Percentiles rank a stretch among this genome's conserved stretches.
These are phyloP conservation scores for Cryptococcus sp. DNA, from an alignment of 1,284 basidiomycete genomes.

Conservation along the genomic window DNA sequence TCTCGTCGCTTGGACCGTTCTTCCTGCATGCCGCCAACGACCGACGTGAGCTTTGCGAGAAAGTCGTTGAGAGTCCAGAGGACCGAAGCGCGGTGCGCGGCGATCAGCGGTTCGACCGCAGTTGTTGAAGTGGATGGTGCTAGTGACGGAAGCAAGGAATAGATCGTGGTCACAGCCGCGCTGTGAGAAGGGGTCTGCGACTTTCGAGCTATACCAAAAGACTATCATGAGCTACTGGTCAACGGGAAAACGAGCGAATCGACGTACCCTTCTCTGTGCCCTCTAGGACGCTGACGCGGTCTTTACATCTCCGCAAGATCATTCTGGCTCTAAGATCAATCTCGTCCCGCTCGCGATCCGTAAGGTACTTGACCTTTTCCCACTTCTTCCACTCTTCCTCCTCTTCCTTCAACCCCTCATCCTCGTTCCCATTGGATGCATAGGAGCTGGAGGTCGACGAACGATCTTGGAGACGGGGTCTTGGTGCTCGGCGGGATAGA, in stretches of 20 bases:
- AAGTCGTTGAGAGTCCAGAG: slow-evolving; percentile 56
- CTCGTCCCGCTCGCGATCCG: slow-evolving; percentile 60
- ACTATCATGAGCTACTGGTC: not conserved
- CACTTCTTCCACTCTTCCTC: slow-evolving; percentile 37
- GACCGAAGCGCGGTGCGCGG: slow-evolving; percentile 57
- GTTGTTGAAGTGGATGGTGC: slow-evolving; percentile 28
- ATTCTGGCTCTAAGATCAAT: slow-evolving; percentile 60
- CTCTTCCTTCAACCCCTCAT: slow-evolving; percentile 18
- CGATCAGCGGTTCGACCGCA: slow-evolving; percentile 45
- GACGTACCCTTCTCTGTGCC: slow-evolving; percentile 55
- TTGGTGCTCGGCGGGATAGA: slow-evolving; percentile 23
- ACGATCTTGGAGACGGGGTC: not conserved
- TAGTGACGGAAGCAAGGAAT: slow-evolving; percentile 48
- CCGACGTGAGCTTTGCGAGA: slow-evolving; percentile 53
- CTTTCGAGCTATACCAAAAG: slow-evolving; percentile 17
- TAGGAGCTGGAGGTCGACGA: not conserved
- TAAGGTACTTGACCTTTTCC: slow-evolving; percentile 55
- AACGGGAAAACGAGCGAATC: not conserved
- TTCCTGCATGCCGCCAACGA: slow-evolving; percentile 58
- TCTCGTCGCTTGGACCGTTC: slow-evolving; percentile 51
- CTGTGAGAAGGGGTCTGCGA: slow-evolving; percentile 23
- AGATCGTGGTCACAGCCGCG: slow-evolving; percentile 25
- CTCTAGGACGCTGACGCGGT: slow-evolving; percentile 57
- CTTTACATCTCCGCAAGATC: slow-evolving; percentile 57
- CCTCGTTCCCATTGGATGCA: not conserved